These are phyloP conservation scores for Cryptosporidium baileyi DNA, from an alignment of 169 alveolate genomes.

Conservation along the genomic window DNA sequence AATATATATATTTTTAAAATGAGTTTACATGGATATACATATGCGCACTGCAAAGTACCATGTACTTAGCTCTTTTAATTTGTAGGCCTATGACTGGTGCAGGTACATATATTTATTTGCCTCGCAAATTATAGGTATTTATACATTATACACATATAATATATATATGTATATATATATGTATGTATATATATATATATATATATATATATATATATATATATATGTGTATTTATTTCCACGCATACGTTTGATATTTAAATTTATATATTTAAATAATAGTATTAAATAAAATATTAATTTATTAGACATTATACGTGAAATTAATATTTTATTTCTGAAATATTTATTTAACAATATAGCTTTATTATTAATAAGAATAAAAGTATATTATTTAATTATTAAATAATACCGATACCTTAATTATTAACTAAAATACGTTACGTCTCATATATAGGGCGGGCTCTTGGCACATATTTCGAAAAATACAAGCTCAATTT, in stretches of 20 bases:
- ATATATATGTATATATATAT: no score
- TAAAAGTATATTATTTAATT: not conserved
- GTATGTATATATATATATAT: no score
- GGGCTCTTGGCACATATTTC: no score
- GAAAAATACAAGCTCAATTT: no score
- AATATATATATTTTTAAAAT: conserved; percentile 6
- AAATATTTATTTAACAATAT: no score
- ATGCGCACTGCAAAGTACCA: conserved; percentile 73
- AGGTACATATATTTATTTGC: conserved; percentile 65
- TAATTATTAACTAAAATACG: no score
- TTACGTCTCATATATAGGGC: no score
- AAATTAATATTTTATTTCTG: not conserved
- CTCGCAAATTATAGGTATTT: conserved; percentile 56
- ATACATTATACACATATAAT: no score
- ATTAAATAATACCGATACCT: no score
- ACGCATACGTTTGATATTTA: conserved; percentile 27
- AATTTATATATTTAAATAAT: not conserved
- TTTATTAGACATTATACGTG: conserved; percentile 29
- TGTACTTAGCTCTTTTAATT: conserved; percentile 67
- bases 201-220: not conserved
- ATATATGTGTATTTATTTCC: conserved; percentile 2
- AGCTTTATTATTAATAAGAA: not conserved
- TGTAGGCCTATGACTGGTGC: conserved; percentile 68
- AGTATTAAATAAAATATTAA: no score
- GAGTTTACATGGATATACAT: conserved; percentile 70